Evolutionary conservation across 2,329 filamentous ascomycete genomes (phyloP).

Genomic region (Paecilomyces sp.): DNA sequence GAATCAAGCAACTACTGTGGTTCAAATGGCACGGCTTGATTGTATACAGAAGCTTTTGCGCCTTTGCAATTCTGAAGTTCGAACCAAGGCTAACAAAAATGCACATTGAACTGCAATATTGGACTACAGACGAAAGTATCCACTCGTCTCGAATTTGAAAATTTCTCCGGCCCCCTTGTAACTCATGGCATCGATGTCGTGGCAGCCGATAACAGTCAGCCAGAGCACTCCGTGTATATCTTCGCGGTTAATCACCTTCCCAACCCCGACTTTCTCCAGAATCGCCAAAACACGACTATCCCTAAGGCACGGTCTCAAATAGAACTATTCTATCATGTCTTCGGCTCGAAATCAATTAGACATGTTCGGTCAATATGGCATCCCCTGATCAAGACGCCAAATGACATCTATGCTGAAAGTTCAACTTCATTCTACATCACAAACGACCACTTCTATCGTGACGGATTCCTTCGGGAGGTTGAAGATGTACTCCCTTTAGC

Average conservation of each 20-base stretch:
- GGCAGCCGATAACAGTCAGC: slow-evolving; percentile 35
- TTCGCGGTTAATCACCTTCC: slow-evolving; percentile 54
- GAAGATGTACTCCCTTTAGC: slow-evolving; percentile 40
- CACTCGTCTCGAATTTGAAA: slow-evolving; percentile 41
- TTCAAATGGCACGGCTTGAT: not conserved
- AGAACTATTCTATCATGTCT: not conserved
- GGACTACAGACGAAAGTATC: slow-evolving; percentile 39
- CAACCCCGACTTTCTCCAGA: not conserved
- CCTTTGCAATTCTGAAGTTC: not conserved
- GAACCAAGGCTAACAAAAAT: not conserved
- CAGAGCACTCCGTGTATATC: slow-evolving; percentile 46
- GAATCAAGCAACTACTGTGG: too few relatives aligned
- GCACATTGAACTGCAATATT: not conserved
- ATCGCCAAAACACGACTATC: not conserved
- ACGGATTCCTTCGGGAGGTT: slow-evolving; percentile 40
- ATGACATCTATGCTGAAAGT: slow-evolving; percentile 48
- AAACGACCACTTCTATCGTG: slow-evolving; percentile 52
- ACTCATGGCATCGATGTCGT: slow-evolving; percentile 57
- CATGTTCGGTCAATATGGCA: slow-evolving; percentile 50
- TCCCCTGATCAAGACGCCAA: slow-evolving; percentile 50
- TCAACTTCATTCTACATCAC: slow-evolving; percentile 50
- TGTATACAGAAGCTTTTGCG: not conserved
- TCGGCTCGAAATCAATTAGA: slow-evolving; percentile 12
- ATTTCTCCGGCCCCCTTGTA: slow-evolving; percentile 48
- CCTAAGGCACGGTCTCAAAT: not conserved